phyloP scores from a whole-genome alignment of 306 rosid species.

The Pueraria montana region DNA sequence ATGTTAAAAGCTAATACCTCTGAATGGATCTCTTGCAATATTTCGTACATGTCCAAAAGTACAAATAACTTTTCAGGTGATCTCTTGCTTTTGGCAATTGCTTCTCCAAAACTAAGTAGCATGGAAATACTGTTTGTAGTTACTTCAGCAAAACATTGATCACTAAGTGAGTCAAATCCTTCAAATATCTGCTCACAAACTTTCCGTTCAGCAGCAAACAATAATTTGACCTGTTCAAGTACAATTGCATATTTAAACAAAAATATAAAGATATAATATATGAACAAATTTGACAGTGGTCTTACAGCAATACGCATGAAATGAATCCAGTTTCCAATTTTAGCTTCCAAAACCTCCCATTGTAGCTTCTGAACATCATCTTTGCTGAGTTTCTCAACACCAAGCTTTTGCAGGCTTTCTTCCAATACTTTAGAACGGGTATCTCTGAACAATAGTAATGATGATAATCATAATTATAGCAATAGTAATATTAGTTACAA shows the following conservation, averaged over 20 bases:
- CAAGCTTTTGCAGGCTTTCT: constrained; percentile 84
- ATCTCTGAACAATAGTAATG: constrained; percentile 62
- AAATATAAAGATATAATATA: neutral
- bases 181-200: constrained; percentile 85
- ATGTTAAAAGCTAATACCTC: constrained; percentile 61
- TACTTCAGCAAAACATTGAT: constrained; percentile 86
- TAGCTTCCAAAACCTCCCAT: constrained; percentile 94
- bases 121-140: constrained; percentile 74
- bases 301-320: constrained; percentile 93
- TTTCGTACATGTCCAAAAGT: constrained; percentile 90
- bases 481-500: neutral
- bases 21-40: constrained; percentile 84
- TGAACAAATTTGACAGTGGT: constrained; percentile 3
- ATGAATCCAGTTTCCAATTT: constrained; percentile 95
- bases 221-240: constrained; percentile 75
- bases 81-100: constrained; percentile 90
- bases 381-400: constrained; percentile 88
- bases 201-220: constrained; percentile 84
- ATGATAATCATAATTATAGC: constrained; percentile 19
- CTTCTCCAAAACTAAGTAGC: constrained; percentile 88
- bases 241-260: constrained; percentile 30
- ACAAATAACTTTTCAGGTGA: constrained; percentile 94
- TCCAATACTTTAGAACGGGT: constrained; percentile 77
- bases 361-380: constrained; percentile 89
- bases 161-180: constrained; percentile 74